Conservation (phyloP, 345 rosid species). For the Anacardium occidentale region DNA sequence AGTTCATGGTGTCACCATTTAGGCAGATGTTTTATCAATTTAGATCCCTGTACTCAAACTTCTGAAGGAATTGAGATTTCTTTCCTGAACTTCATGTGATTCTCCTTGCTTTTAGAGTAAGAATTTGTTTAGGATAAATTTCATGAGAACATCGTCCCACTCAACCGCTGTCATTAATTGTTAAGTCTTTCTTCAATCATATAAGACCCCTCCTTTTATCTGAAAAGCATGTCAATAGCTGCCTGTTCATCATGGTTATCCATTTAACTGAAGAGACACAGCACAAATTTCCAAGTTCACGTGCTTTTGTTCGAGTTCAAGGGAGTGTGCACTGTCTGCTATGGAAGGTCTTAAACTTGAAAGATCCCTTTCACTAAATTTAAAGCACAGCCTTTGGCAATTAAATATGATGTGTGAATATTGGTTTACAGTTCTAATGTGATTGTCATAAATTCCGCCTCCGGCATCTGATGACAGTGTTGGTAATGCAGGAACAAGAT, state of each 20-base stretch:
- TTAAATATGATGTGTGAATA: too few species aligned
- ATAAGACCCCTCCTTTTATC: background rate
- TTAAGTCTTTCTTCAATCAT: background rate
- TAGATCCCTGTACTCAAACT: too few species aligned
- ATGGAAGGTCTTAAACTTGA: background rate
- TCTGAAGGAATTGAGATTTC: too few species aligned
- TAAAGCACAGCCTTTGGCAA: too few species aligned
- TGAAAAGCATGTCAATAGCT: background rate
- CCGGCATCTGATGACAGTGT: constrained; percentile 6
- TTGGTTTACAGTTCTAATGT: constrained; percentile 3
- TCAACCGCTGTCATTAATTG: background rate
- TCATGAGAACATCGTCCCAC: background rate
- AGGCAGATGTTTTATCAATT: too few species aligned
- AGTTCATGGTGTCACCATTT: too few species aligned
- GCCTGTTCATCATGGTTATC: background rate
- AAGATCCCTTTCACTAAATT: too few species aligned
- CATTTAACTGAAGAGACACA: background rate
- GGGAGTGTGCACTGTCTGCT: background rate
- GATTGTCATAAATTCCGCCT: background rate
- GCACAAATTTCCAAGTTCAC: too few species aligned
- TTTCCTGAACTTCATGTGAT: background rate
- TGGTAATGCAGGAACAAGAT: constrained; percentile 45
- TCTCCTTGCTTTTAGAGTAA: background rate
- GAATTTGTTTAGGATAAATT: background rate
- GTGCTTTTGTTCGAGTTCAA: background rate